Percentiles rank a stretch among this genome's conserved stretches.
Evolutionary conservation across 148 eudicot genomes (phyloP).

Genomic region (Chenopodium formosanum): DNA sequence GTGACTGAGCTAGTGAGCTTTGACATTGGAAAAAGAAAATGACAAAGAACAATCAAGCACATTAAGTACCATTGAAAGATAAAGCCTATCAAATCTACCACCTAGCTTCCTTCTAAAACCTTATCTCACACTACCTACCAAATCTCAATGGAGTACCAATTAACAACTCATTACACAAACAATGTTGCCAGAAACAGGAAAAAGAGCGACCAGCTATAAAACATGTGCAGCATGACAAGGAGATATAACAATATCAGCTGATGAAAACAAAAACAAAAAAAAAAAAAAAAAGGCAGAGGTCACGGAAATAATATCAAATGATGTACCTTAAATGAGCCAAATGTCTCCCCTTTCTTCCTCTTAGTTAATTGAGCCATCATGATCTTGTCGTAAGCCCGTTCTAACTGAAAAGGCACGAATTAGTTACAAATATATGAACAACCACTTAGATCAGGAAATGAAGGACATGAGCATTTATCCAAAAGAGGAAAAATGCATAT

Average conservation of each 20-base stretch:
- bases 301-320: neutral
- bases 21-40: neutral
- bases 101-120: neutral
- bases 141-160: neutral
- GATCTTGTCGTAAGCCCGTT: conserved; percentile 86
- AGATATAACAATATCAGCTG: neutral
- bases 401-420: conserved; percentile 55
- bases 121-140: neutral
- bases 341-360: conserved; percentile 87
- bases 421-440: neutral
- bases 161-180: neutral
- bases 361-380: conserved; percentile 83
- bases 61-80: neutral
- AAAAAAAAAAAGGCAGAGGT: neutral
- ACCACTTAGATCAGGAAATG: neutral
- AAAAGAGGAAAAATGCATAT: conserved; percentile 10
- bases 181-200: neutral
- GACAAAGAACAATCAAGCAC: neutral
- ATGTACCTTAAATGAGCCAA: conserved; percentile 72
- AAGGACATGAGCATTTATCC: neutral
- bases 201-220: neutral
- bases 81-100: neutral
- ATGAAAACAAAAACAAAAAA: neutral
- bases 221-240: neutral
- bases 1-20: neutral